Percentiles rank a stretch among this genome's conserved stretches.
Conservation (phyloP, 192 early-diverging fungal species). For the Paraglomus brasilianum region DNA sequence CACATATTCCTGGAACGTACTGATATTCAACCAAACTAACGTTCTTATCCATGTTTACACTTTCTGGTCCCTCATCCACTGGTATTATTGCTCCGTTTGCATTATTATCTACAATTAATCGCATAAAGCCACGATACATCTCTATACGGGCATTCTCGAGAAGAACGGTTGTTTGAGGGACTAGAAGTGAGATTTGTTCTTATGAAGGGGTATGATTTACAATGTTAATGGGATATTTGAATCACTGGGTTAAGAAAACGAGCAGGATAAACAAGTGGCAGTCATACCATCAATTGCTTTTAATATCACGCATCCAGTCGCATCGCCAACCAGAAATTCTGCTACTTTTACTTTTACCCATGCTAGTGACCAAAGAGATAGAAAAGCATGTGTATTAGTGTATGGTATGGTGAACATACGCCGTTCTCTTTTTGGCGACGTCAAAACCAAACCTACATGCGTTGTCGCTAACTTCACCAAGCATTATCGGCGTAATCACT, state of each 20-base stretch:
- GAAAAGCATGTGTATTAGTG: neutral
- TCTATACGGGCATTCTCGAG: constrained; percentile 28
- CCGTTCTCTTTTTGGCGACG: neutral
- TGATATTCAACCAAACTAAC: constrained; percentile 20
- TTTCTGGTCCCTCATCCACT: neutral
- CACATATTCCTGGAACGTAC: constrained; percentile 15
- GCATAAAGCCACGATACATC: constrained; percentile 34
- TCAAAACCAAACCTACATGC: neutral
- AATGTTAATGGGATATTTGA: too few species aligned
- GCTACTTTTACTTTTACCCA: constrained; percentile 26
- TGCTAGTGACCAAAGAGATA: neutral
- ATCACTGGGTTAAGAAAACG: too few species aligned
- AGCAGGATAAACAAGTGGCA: too few species aligned
- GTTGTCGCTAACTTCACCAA: constrained; percentile 17
- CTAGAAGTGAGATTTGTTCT: constrained; percentile 20
- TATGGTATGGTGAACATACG: neutral
- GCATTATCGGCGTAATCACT: constrained; percentile 26
- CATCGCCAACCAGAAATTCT: constrained; percentile 28
- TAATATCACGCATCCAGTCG: constrained; percentile 24
- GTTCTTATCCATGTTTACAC: constrained; percentile 10
- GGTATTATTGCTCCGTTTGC: constrained; percentile 8
- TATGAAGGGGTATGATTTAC: neutral
- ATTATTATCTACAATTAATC: constrained; percentile 26
- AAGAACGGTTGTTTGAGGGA: neutral
- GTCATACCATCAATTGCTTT: constrained; percentile 24